Conservation (phyloP, 2,329 filamentous ascomycete genomes). For the Alternaria gansuensis region DNA sequence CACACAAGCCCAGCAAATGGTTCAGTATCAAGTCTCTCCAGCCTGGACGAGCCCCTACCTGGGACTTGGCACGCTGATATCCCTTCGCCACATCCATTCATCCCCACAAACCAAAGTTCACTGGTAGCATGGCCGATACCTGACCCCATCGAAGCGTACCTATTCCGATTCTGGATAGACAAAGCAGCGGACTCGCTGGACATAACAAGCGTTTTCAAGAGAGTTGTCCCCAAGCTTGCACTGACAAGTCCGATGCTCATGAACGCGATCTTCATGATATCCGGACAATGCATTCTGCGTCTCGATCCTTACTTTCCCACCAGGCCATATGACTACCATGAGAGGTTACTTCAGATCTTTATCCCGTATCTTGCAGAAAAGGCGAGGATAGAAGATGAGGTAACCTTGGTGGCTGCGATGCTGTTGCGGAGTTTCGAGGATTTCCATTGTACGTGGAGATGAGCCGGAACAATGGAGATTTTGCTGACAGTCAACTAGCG, state of each 20-base stretch:
- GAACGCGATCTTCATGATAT: constrained; percentile 53
- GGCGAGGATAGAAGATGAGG: constrained; percentile 31
- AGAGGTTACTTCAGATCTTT: constrained; percentile 25
- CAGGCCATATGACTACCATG: constrained; percentile 30
- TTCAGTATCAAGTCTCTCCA: constrained; percentile 22
- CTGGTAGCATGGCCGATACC: constrained; percentile 18
- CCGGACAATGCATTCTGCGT: constrained; percentile 52
- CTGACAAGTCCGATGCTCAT: constrained; percentile 53
- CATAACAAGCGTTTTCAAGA: constrained; percentile 23
- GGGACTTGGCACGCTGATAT: constrained; percentile 14
- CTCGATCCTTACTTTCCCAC: constrained; percentile 25
- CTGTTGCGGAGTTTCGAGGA: constrained; percentile 33
- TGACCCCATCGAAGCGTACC: constrained; percentile 25
- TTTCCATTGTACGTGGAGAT: constrained; percentile 25
- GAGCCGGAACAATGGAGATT: neutral
- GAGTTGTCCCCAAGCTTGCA: constrained; percentile 25
- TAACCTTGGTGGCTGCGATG: constrained; percentile 28
- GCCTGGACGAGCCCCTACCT: constrained; percentile 16
- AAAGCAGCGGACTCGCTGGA: constrained; percentile 24
- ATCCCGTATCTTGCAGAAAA: constrained; percentile 31
- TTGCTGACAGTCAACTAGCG: constrained; percentile 25
- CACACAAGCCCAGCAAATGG: constrained; percentile 21
- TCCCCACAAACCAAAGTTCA: neutral
- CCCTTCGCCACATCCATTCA: constrained; percentile 3
- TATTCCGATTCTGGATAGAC: constrained; percentile 31